Percentiles rank a stretch among this genome's conserved stretches.
Evolutionary conservation across 495 filamentous ascomycete genomes (phyloP).

Genomic region (Aspergillus affinis): DNA sequence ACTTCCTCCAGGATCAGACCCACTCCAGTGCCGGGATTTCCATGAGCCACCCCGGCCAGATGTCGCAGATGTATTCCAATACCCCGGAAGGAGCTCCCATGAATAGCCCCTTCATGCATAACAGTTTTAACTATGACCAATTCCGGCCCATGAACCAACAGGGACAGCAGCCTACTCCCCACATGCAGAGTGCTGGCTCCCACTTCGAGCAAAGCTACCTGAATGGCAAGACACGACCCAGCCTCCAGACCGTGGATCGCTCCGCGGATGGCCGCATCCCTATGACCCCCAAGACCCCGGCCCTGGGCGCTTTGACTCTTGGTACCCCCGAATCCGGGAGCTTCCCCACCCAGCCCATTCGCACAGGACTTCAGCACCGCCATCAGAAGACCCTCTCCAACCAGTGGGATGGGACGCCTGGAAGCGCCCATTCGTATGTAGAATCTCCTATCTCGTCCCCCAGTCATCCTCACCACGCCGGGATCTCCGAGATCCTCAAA

Average conservation of each 20-base stretch:
- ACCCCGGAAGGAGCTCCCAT: constrained; percentile 87
- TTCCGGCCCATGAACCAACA: constrained; percentile 58
- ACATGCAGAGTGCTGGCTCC: constrained; percentile 48
- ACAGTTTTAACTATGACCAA: constrained; percentile 68
- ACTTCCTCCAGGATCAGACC: constrained; percentile 46
- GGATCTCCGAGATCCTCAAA: constrained; percentile 69
- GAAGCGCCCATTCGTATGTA: constrained; percentile 73
- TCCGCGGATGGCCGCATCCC: constrained; percentile 70
- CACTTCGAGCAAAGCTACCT: constrained; percentile 57
- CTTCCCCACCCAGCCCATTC: constrained; percentile 74
- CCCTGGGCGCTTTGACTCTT: constrained; percentile 55
- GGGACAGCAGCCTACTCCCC: constrained; percentile 44
- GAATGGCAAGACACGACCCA: constrained; percentile 54
- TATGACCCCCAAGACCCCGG: constrained; percentile 75
- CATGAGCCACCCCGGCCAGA: constrained; percentile 53
- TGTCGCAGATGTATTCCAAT: constrained; percentile 75
- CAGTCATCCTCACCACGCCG: constrained; percentile 54
- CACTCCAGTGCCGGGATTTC: constrained; percentile 41
- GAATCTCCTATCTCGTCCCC: constrained; percentile 82
- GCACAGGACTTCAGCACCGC: constrained; percentile 58
- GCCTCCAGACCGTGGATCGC: constrained; percentile 64
- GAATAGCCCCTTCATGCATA: constrained; percentile 77
- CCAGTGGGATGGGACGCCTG: constrained; percentile 80
- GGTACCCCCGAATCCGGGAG: constrained; percentile 65
- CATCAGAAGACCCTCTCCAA: constrained; percentile 81